Base-by-base conservation (phyloP, 2,329 filamentous ascomycete genomes). In the Botrytis paeoniae region DNA sequence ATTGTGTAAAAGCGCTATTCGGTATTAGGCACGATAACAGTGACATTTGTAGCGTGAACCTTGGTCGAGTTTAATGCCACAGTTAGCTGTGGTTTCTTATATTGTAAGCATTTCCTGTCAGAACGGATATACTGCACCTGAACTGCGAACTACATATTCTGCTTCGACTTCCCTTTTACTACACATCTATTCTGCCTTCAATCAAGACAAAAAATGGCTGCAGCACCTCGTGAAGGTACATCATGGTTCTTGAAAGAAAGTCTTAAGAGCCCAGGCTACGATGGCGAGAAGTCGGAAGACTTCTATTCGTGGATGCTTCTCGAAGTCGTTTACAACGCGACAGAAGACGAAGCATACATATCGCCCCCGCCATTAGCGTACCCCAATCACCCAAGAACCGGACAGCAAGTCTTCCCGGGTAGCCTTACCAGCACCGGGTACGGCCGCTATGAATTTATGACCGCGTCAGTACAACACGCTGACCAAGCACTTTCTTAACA, bases 171-270 rank as follows among this genome's bases (percentile, higher is more conserved):
- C 0, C 5, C 6, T 45, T 39, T 22, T 59, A 10, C 16, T 41
- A 29, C 7, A 20, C 16, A 45, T 45, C 43, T 45, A 4, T 45
- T 20, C 43, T 45, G 6, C 18, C 43, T 45, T 45, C 18, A 45
- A 45, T 20, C 43, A 20, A 45, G 43, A 45, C 18, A 8, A 16
- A 57, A 69, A 29, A 69, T 69, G 65, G 45, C 65, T 7, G 48
- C 65, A 69, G 48, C 65, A 41, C 48, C 65, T 29, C 48, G 65
- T 22, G 65, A 59, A 69, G 45, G 65, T 8, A 25, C 7, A n/a
- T 48, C 25, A 41, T 69, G 65, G 48, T 69, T 69, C 35, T 69
- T 57, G 16, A 69, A 69, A 69, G 37, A 35, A 39, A 69, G 65
- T 57, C 65, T 69, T 12, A 69, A 69, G 18, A 57, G 48, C 25